A percentile compares a stretch with the other conserved stretches of the same genome.
Conservation (phyloP, 257 asterid species). For the Capsicum rhomboideum region DNA sequence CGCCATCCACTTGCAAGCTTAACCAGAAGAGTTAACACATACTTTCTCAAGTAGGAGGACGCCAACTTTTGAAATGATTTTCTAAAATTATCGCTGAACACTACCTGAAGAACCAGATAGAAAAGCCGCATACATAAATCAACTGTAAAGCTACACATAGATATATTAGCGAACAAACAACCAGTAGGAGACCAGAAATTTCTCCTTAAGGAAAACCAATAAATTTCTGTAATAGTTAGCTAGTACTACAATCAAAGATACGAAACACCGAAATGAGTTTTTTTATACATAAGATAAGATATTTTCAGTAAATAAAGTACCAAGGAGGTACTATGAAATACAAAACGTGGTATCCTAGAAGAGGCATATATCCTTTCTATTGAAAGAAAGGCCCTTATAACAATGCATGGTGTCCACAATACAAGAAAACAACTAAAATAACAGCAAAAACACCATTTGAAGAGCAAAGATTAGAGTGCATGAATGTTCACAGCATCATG, state of each 20-base stretch:
- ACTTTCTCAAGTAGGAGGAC: conserved; percentile 21
- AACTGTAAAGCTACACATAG: not conserved
- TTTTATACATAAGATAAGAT: no score
- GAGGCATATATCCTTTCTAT: no score
- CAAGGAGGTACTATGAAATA: no score
- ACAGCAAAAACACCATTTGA: not conserved
- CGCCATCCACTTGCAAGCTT: conserved; percentile 68
- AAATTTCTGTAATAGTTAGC: no score
- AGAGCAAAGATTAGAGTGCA: not conserved
- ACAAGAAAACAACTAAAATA: not conserved
- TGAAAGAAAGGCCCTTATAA: not conserved
- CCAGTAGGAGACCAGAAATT: not conserved
- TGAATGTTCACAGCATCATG: not conserved
- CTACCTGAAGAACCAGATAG: conserved; percentile 24
- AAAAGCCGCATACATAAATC: not conserved
- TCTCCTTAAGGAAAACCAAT: not conserved
- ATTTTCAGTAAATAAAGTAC: no score
- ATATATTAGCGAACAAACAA: not conserved
- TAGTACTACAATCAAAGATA: no score
- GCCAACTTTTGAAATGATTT: conserved; percentile 36
- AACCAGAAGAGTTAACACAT: conserved; percentile 26
- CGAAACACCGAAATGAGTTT: no score
- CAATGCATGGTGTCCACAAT: not conserved
- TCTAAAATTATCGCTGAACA: conserved; percentile 45
- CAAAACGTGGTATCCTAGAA: no score